Evolutionary conservation across 768 basidiomycete species (phyloP).

Genomic region (Floccularia luteovirens): DNA sequence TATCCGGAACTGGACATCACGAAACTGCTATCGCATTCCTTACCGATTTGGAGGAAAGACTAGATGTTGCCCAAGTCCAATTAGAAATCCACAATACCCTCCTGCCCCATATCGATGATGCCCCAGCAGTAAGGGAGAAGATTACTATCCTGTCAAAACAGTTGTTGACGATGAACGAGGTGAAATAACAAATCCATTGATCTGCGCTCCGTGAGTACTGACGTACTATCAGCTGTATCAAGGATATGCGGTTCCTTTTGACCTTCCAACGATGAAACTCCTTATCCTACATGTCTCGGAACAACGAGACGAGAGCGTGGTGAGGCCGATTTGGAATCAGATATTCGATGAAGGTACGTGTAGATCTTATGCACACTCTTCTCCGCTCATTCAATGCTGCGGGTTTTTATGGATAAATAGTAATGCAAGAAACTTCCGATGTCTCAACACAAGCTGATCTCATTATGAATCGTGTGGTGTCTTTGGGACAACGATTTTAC

Average conservation of each 20-base stretch:
- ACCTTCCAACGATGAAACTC: conserved; percentile 76
- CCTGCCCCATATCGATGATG: conserved; percentile 50
- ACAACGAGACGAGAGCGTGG: conserved; percentile 77
- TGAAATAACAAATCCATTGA: conserved; percentile 22
- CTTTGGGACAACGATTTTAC: conserved; percentile 80
- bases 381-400: conserved; percentile 1
- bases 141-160: conserved; percentile 50
- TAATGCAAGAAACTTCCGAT: conserved; percentile 49
- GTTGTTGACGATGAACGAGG: conserved; percentile 81
- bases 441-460: conserved; percentile 47
- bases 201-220: neutral
- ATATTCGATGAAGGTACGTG: conserved; percentile 73
- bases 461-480: conserved; percentile 55
- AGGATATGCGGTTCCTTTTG: conserved; percentile 81
- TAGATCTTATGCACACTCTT: neutral
- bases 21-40: conserved; percentile 93
- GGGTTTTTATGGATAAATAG: conserved; percentile 21
- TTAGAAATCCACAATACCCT: conserved; percentile 79
- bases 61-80: conserved; percentile 96
- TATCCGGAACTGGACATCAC: conserved; percentile 67
- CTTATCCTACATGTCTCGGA: conserved; percentile 92
- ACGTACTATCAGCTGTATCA: conserved; percentile 65
- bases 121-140: conserved; percentile 54
- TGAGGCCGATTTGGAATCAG: conserved; percentile 82
- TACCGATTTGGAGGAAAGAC: conserved; percentile 91